Evolutionary conservation across 805 yeast species (phyloP).

Genomic region (Ogataea paradorogensis): DNA sequence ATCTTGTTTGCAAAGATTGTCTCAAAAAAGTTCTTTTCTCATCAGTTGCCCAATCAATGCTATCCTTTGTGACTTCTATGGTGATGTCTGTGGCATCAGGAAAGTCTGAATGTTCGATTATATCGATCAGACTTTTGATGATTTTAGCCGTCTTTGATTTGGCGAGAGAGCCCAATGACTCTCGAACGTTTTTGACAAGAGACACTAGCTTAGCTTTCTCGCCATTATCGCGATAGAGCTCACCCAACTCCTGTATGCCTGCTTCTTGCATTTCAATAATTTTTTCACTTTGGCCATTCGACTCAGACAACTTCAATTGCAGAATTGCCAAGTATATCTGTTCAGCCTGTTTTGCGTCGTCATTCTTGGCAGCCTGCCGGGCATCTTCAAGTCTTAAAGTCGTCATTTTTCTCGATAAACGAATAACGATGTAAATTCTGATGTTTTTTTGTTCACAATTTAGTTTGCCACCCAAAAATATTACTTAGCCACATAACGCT

Average conservation of each 20-base stretch:
- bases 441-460: background rate
- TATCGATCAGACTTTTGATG: constrained; percentile 75
- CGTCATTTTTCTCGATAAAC: constrained; percentile 23
- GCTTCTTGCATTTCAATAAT: constrained; percentile 56
- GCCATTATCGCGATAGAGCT: constrained; percentile 52
- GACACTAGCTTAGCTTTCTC: constrained; percentile 51
- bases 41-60: constrained; percentile 81
- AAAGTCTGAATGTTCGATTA: constrained; percentile 57
- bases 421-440: background rate
- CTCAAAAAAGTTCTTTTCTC: constrained; percentile 86
- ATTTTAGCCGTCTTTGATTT: constrained; percentile 95
- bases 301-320: constrained; percentile 15
- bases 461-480: constrained; percentile 12
- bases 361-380: constrained; percentile 49
- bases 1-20: constrained; percentile 81
- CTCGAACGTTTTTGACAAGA: constrained; percentile 67
- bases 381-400: constrained; percentile 52
- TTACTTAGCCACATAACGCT: constrained; percentile 3
- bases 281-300: constrained; percentile 34
- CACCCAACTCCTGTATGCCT: constrained; percentile 74
- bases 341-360: constrained; percentile 59
- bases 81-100: constrained; percentile 60
- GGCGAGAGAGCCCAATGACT: constrained; percentile 69
- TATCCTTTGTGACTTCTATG: constrained; percentile 67
- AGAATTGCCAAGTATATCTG: constrained; percentile 52